Conservation (phyloP, 2,329 filamentous ascomycete species). For the Rutstroemia sp. region DNA sequence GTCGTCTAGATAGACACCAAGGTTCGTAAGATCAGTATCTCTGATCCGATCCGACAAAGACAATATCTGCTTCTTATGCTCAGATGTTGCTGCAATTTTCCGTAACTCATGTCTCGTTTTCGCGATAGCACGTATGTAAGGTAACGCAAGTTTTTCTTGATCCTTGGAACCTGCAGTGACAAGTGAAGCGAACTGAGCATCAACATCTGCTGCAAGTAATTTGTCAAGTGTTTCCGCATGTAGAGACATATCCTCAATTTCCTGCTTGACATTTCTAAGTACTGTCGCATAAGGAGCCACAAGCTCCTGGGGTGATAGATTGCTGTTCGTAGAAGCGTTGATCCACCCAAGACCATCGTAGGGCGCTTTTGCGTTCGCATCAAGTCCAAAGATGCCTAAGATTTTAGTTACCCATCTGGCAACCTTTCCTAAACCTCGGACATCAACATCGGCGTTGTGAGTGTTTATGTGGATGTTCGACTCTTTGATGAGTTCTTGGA, state of each 20-base stretch:
- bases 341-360: constrained; percentile 53
- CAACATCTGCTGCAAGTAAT: constrained; percentile 39
- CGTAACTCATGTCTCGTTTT: constrained; percentile 41
- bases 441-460: constrained; percentile 36
- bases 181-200: constrained; percentile 40
- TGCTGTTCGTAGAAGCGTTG: constrained; percentile 31
- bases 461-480: constrained; percentile 57
- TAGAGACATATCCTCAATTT: constrained; percentile 42
- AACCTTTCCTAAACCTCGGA: constrained; percentile 44
- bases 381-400: constrained; percentile 77
- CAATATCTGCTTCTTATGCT: constrained; percentile 65
- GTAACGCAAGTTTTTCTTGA: constrained; percentile 45
- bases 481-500: constrained; percentile 69
- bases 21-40: constrained; percentile 71
- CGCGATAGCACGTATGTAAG: constrained; percentile 44
- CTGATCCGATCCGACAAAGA: constrained; percentile 72
- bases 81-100: constrained; percentile 41
- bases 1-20: constrained; percentile 86
- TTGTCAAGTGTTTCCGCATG: constrained; percentile 36
- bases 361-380: constrained; percentile 48
- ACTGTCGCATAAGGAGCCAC: constrained; percentile 42
- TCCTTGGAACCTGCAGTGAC: constrained; percentile 41
- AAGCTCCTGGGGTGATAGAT: constrained; percentile 32
- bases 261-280: constrained; percentile 38
- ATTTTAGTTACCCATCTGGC: constrained; percentile 79